Evolutionary conservation across 2,329 filamentous ascomycete genomes (phyloP), one percentile per base, ranked within the genome.

Genomic region (Fusarium bactridioides): DNA sequence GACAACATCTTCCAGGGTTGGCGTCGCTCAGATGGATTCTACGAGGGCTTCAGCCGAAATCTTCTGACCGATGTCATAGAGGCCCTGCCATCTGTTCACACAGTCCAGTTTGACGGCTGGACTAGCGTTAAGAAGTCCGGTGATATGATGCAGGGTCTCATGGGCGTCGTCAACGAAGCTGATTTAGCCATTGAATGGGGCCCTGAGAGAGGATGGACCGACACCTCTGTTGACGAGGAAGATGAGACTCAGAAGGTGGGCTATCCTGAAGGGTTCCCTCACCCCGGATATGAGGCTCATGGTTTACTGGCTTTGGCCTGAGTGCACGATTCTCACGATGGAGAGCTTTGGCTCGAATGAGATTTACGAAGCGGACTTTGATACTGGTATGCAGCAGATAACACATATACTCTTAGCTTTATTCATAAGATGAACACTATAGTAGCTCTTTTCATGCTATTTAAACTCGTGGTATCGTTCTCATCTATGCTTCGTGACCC

Each of bases 101-200:
- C 84, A 3, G 84, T 94, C 25, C 87, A 93, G 75, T 92, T 95
- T 69, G 93, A 95, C 79, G 92, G 87, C 1, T 93, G 87, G 78
- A 82, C 87, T 0, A 88, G 88, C 59, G 90, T 95, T 8, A 88
- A 88, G 79, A 91, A 90, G 78, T 85, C 85, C 3, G 89, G 90
- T 19, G 88, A 86, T 35, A 88, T 95, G 81, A 88, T 94, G 84
- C 80, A 82, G 15, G 88, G 85, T 5, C 81, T 95, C 25, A 79
- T 92, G 13, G 83, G 87, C 3, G 84, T 87, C 8, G 85, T 86
- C 3, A 82, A 80, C 15, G 80, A 84, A 12, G 83, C 85, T 23
- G 81, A 86, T 29, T 86, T 87, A 70, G 81, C 80, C 44, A 84
- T 94, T n/a, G 82, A 82, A 23, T 95, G 91, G 91, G 92, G 92